A percentile compares a stretch with the other conserved stretches of the same genome.
These are phyloP conservation scores for Durio zibethinus DNA, from an alignment of 345 rosid genomes.

Conservation along the genomic window DNA sequence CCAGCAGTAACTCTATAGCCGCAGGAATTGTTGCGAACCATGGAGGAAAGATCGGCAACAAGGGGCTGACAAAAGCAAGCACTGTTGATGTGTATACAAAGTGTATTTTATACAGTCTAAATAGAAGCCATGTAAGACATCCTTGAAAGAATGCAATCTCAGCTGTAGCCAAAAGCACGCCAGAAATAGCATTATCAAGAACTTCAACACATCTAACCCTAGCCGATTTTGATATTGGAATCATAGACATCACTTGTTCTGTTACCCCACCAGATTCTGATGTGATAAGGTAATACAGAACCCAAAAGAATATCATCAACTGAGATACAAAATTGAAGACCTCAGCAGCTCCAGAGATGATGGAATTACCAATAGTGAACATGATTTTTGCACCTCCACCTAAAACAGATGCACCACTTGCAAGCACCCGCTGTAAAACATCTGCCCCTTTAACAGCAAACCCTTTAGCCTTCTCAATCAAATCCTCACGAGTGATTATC, in stretches of 20 bases:
- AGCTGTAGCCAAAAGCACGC: constrained; percentile 91
- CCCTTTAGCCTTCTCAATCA: constrained; percentile 79
- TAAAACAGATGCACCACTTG: constrained; percentile 72
- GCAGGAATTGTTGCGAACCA: constrained; percentile 95
- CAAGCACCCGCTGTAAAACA: constrained; percentile 61
- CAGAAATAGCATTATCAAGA: constrained; percentile 75
- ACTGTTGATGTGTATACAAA: constrained; percentile 83
- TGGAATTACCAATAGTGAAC: constrained; percentile 59
- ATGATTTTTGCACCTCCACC: constrained; percentile 69
- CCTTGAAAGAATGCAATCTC: constrained; percentile 93
- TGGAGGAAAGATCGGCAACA: constrained; percentile 75
- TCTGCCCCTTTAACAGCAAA: constrained; percentile 77
- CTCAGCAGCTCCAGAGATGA: constrained; percentile 88
- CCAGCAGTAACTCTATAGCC: constrained; percentile 61
- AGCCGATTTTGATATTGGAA: constrained; percentile 63
- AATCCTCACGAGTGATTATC: constrained; percentile 72
- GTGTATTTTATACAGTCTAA: constrained; percentile 75
- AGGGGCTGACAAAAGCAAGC: constrained; percentile 71
- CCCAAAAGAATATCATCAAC: constrained; percentile 79
- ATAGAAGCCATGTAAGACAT: constrained; percentile 91
- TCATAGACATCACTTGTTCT: constrained; percentile 82
- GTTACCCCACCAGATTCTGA: constrained; percentile 97
- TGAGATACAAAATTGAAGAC: constrained; percentile 86
- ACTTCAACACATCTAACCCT: constrained; percentile 79
- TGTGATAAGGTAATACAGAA: constrained; percentile 76